Evolutionary conservation across 2,329 filamentous ascomycete genomes (phyloP).

Genomic region (Neospermospora avenae): DNA sequence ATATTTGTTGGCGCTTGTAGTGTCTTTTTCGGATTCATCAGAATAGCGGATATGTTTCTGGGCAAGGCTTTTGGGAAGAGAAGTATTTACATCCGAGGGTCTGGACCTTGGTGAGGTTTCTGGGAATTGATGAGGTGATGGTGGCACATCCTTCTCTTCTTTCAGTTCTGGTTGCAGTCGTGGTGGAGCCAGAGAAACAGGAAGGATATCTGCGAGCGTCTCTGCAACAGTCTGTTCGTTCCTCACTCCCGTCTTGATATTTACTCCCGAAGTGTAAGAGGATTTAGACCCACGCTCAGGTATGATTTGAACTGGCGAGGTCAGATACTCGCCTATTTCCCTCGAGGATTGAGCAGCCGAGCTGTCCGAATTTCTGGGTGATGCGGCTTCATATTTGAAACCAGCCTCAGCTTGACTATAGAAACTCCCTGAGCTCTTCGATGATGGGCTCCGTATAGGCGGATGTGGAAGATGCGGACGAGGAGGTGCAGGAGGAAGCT

Average conservation of each 20-base stretch:
- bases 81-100: neutral
- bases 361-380: neutral
- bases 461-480: neutral
- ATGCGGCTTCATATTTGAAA: neutral
- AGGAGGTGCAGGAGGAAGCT: neutral
- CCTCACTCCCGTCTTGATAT: neutral
- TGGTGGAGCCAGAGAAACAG: neutral
- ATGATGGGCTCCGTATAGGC: neutral
- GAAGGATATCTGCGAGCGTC: neutral
- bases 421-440: slow-evolving; percentile 17
- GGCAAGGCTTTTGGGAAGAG: neutral
- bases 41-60: neutral
- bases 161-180: neutral
- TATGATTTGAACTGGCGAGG: neutral
- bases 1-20: neutral
- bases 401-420: slow-evolving; percentile 18
- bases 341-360: neutral
- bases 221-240: neutral
- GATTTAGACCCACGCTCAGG: neutral
- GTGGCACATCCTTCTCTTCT: neutral
- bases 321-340: neutral
- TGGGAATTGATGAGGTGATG: neutral
- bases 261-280: neutral
- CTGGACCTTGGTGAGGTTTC: neutral
- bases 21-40: neutral